phyloP scores from a whole-genome alignment of 768 basidiomycete genomes.

The Leccinellum albellum region DNA sequence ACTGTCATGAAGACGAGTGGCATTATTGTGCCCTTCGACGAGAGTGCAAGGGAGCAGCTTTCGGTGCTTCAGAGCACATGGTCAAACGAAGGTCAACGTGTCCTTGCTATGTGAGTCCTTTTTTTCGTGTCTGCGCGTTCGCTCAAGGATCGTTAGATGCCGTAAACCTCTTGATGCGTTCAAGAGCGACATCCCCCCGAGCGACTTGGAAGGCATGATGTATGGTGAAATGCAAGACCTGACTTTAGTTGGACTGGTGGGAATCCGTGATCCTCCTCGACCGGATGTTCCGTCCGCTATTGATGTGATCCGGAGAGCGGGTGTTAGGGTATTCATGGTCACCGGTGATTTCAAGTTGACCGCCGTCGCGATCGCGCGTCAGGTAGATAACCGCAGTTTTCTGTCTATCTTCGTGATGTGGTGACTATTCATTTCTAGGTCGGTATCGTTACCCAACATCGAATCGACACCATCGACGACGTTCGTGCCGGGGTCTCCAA shows the following conservation, averaged over 20 bases:
- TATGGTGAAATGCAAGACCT: slow-evolving; percentile 36
- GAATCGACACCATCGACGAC: slow-evolving; percentile 32
- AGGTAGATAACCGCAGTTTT: slow-evolving; percentile 30
- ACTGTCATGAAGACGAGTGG: slow-evolving; percentile 32
- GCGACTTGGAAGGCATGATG: slow-evolving; percentile 37
- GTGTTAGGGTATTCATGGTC: slow-evolving; percentile 54
- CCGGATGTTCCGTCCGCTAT: slow-evolving; percentile 47
- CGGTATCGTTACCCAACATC: slow-evolving; percentile 40
- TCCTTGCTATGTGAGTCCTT: slow-evolving; percentile 40
- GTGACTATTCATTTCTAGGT: slow-evolving; percentile 26
- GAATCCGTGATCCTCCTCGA: slow-evolving; percentile 58
- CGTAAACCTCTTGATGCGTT: slow-evolving; percentile 25
- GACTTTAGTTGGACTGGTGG: slow-evolving; percentile 48
- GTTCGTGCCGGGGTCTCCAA: slow-evolving; percentile 15
- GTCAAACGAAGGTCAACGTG: slow-evolving; percentile 51
- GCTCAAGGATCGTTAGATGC: slow-evolving; percentile 16
- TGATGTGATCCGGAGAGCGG: slow-evolving; percentile 44
- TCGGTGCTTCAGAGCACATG: slow-evolving; percentile 36
- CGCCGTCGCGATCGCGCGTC: slow-evolving; percentile 47
- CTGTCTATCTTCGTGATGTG: background rate
- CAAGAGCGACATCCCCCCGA: slow-evolving; percentile 18
- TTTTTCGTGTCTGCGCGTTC: background rate
- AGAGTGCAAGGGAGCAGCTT: slow-evolving; percentile 19
- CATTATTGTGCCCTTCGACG: slow-evolving; percentile 29
- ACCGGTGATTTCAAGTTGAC: slow-evolving; percentile 56